Evolutionary conservation across 2,329 filamentous ascomycete species (phyloP), one percentile per base, ranked within the genome.

Genomic region (Fusarium concolor): DNA sequence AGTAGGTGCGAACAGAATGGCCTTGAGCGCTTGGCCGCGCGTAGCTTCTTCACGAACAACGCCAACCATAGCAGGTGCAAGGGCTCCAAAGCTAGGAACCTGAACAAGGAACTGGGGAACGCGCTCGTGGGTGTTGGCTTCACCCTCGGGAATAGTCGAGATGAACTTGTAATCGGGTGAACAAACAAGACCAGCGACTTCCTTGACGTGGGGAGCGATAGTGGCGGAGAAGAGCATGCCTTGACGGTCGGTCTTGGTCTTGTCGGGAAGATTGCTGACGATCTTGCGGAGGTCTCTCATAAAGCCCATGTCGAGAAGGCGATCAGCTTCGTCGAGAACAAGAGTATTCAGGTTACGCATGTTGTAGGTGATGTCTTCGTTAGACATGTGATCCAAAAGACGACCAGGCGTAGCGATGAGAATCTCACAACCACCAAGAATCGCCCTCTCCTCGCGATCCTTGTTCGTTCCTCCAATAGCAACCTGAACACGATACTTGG

Each of bases 171-270:
- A 96, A 54, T 88, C 79, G 12, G 82, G 86, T 65, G 89, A 88
- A 75, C 96, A 86, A 3, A 90, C 92, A 44, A 86, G 77, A 39
- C 86, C 84, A 38, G 94, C 91, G 56, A 96, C 86, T 62, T 90
- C 88, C 75, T 94, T 86, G 53, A 97, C 91, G 76, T 95, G 93
- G 24, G 87, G 86, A 38, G 88, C 90, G 79, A 97, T 91, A 20
- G 93, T 97, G 11, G 93, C 93, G 5, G 90, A 94, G 83, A 96
- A 97, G 45, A 96, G 88, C 83, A 92, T 93, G 49, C 93, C 93
- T 68, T 90, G 89, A 51, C 87, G 80, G 58, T 89, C 83, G 28
- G 88, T 85, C 51, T 84, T 77, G 3, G 81, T 76, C 76, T 89
- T 88, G 62, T 86, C 79, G 0, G 92, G 92, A 6, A 96, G 83